Base-by-base conservation (phyloP, 192 early-diverging fungal genomes). In the Backusella psychrophila region DNA sequence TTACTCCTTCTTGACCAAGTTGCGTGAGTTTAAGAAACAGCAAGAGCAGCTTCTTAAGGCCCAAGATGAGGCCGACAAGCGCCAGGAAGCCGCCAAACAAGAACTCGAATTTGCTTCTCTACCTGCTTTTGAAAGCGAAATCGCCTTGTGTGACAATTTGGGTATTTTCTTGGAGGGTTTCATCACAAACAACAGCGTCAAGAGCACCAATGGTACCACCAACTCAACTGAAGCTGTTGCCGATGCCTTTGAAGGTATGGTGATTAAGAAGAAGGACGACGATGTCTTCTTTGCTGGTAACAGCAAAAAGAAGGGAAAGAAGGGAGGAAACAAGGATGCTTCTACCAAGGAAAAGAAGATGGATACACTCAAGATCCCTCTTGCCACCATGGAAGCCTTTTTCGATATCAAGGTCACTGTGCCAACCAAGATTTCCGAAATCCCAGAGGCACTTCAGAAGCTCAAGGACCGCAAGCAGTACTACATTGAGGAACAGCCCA, bases 121-220 rank as follows among this genome's bases (percentile, higher is more conserved):
- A 34, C 95, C 95, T 36, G 96, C 97, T 6, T 98, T 90, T 85
- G 85, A 90, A 66, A 87, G 87, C 78, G 97, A 98, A 82, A 97
- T 98, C 77, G 78, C 85, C 81, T 88, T 86, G 66, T 97, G 95
- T 88, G 91, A 92, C 72, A 90, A 89, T 69, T 85, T 98, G 66
- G 90, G 96, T 76, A 84, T 86, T 35, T 93, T 93, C 78, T 88
- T 98, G 77, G 75, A 89, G 56, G 81, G 82, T 38, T 82, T 84
- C 38, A 71, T 71, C 8, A 33, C 70, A 17, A 68, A 68, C 14
- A 23, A 26, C 23, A 49, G 14, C 7, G 53, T 12, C 74, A 70
- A 31, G 41, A 69, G 77, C 38, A 71, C 80, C 34, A 71, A 66
- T 68, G 75, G 75, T 56, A 23, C 69, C 17, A 66, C 71, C 15